These are phyloP conservation scores for Fonsecaea monophora DNA, from an alignment of 2,329 filamentous ascomycete genomes.

Conservation along the genomic window DNA sequence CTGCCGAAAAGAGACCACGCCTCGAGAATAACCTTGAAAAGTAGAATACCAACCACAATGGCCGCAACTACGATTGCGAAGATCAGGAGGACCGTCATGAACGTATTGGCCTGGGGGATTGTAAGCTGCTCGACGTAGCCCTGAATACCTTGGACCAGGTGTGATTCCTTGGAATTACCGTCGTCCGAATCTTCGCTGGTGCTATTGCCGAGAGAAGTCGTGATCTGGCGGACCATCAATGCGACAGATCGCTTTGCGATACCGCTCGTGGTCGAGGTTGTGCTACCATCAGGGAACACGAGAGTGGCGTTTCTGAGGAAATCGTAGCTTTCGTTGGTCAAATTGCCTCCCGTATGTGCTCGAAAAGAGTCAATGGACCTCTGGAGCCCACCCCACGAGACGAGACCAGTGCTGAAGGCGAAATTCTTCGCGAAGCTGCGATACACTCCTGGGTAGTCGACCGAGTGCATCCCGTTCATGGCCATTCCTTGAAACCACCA, in stretches of 20 bases:
- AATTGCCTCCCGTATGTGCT: conserved; percentile 79
- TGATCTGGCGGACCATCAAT: conserved; percentile 61
- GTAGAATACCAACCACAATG: conserved; percentile 83
- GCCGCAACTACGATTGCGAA: conserved; percentile 85
- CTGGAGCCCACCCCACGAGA: conserved; percentile 84
- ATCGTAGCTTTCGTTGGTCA: conserved; percentile 77
- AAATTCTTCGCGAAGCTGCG: conserved; percentile 92
- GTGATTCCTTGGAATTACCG: conserved; percentile 55
- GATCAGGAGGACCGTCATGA: conserved; percentile 91
- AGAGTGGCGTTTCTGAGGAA: conserved; percentile 78
- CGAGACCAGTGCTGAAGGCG: conserved; percentile 83
- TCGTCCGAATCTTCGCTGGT: conserved; percentile 40
- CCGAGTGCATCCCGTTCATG: conserved; percentile 94
- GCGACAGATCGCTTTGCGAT: conserved; percentile 64
- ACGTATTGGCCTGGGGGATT: conserved; percentile 87
- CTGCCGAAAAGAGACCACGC: conserved; percentile 86
- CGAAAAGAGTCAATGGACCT: conserved; percentile 84
- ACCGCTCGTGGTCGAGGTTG: conserved; percentile 50
- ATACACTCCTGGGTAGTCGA: conserved; percentile 85
- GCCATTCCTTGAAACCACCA: conserved; percentile 93
- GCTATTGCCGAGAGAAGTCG: conserved; percentile 48
- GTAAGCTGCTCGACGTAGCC: conserved; percentile 82
- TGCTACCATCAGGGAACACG: conserved; percentile 69
- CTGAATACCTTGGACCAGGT: conserved; percentile 75
- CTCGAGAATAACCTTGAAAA: conserved; percentile 91